Evolutionary conservation across 2,329 filamentous ascomycete species (phyloP).

Genomic region (Endoconidiophora polonica): DNA sequence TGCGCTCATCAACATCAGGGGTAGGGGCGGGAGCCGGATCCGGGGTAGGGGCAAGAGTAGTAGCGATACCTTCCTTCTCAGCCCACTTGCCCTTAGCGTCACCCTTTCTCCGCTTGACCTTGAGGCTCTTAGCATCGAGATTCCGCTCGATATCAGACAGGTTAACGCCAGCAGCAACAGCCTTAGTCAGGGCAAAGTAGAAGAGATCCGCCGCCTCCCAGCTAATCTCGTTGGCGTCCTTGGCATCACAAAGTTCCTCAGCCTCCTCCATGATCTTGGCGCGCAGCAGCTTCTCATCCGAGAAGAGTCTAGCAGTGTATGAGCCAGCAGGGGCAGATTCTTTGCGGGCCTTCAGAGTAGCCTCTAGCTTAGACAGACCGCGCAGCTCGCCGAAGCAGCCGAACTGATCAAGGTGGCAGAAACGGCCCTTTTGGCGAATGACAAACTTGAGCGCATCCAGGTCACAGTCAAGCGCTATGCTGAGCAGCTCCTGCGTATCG

Average conservation of each 20-base stretch:
- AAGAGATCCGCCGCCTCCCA: slow-evolving; percentile 91
- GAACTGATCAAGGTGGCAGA: slow-evolving; percentile 85
- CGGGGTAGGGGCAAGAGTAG: slow-evolving; percentile 20
- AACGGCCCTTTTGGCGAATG: slow-evolving; percentile 76
- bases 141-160: slow-evolving; percentile 83
- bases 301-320: slow-evolving; percentile 86
- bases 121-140: slow-evolving; percentile 84
- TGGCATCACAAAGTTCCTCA: slow-evolving; percentile 80
- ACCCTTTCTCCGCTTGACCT: slow-evolving; percentile 82
- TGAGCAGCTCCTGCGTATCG: slow-evolving; percentile 77
- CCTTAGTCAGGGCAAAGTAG: slow-evolving; percentile 90
- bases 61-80: slow-evolving; percentile 56
- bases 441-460: slow-evolving; percentile 81
- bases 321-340: slow-evolving; percentile 71
- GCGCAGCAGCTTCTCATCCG: slow-evolving; percentile 70
- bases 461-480: slow-evolving; percentile 80
- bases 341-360: slow-evolving; percentile 71
- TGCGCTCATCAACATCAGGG: slow-evolving; percentile 33
- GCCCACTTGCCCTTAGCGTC: slow-evolving; percentile 92
- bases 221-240: slow-evolving; percentile 65
- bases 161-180: slow-evolving; percentile 65
- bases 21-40: slow-evolving; percentile 16
- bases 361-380: slow-evolving; percentile 70
- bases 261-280: slow-evolving; percentile 99
- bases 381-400: slow-evolving; percentile 79